Evolutionary conservation across 352 stramenopile species (phyloP), one percentile per base, ranked within the genome.

Genomic region (Pythium sukuiense): DNA sequence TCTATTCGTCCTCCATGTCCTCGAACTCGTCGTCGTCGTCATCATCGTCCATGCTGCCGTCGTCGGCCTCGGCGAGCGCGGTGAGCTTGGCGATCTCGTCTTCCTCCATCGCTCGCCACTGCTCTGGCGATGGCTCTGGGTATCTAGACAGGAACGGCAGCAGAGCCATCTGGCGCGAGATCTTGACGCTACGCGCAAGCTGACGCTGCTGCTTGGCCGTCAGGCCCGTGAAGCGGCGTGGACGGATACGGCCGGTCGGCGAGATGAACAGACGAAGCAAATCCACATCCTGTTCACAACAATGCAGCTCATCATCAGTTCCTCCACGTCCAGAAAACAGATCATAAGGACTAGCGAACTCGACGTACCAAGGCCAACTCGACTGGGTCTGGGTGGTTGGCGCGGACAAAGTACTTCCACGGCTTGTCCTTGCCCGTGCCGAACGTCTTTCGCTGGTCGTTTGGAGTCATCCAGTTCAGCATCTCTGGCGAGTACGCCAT

Each of bases 121-220:
- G 86, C 69, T 88, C 82, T 8, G 86, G 86, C 53, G 86, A 90
- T 57, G 86, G 86, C 60, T 90, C 78, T 43, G 86, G 83, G 80
- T 92, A 94, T 65, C 86, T 77, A 43, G 83, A 92, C 55, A 92
- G 70, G 74, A 78, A 92, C 58, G 86, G 86, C 72, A 94, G 53
- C 70, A 94, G 64, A 24, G 76, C 83, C 45, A 94, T 45, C 56
- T 94, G 86, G 59, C 86, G 83, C 60, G 83, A 89, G 65, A 92
- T 77, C 68, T 94, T 94, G 64, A 94, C 75, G 26, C 79, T 82
- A 32, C 81, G 80, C 65, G 83, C 77, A 57, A 94, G 66, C 73
- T 92, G 83, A 43, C 86, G 86, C 74, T 94, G 86, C 72, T 94
- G 83, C 80, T 92, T 92, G 69, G 84, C 86, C 27, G 80, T 90